These are phyloP conservation scores for Candida nitratophila DNA, from an alignment of 805 yeast genomes.

Conservation along the genomic window DNA sequence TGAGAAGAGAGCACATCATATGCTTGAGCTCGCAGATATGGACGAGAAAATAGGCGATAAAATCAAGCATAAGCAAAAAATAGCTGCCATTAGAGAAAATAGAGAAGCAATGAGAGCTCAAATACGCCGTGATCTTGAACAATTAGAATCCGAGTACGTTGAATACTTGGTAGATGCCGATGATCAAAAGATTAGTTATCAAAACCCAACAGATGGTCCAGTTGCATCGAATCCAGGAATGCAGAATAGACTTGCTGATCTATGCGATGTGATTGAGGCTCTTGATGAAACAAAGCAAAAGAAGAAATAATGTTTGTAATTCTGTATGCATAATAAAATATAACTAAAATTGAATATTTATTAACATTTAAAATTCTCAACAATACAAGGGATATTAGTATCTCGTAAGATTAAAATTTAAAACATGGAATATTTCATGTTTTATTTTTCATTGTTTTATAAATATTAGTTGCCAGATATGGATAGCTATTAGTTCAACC, in stretches of 20 bases:
- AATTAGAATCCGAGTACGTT: slow-evolving; percentile 10
- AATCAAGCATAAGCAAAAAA: slow-evolving; percentile 8
- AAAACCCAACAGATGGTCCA: neutral
- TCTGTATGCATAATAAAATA: no score
- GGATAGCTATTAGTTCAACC: no score
- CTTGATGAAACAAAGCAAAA: neutral
- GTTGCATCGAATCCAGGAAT: neutral
- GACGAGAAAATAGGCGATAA: slow-evolving; percentile 2
- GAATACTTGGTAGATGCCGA: neutral
- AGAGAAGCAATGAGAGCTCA: slow-evolving; percentile 12
- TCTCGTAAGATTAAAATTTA: no score
- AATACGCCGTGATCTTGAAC: slow-evolving; percentile 8
- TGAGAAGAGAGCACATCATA: slow-evolving; percentile 2
- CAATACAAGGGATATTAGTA: no score
- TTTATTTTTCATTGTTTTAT: no score
- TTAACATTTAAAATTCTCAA: no score
- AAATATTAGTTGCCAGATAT: no score
- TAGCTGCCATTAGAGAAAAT: slow-evolving; percentile 11
- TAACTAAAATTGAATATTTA: no score
- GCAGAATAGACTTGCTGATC: neutral
- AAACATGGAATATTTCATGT: no score
- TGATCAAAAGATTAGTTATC: neutral
- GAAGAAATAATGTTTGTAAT: no score
- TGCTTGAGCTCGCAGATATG: slow-evolving; percentile 10
- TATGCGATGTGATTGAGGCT: neutral